Conservation (phyloP, 2,329 filamentous ascomycete species). For the Trichoderma lentiforme region DNA sequence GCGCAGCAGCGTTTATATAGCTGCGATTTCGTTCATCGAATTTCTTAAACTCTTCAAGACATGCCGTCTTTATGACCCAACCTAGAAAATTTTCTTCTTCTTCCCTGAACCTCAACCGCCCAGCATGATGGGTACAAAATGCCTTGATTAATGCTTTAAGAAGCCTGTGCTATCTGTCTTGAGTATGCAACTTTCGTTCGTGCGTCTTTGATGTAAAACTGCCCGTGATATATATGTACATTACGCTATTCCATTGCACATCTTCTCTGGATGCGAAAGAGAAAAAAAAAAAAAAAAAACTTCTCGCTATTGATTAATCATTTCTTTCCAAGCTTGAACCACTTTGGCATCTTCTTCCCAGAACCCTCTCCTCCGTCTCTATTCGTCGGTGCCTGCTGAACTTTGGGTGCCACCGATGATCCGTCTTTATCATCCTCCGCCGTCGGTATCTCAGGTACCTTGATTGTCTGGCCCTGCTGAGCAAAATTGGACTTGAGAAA, state of each 20-base stretch:
- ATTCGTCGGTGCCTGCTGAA: constrained; percentile 34
- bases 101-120: not conserved
- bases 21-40: constrained; percentile 30
- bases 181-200: not conserved
- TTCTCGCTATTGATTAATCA: constrained; percentile 30
- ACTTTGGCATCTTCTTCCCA: constrained; percentile 60
- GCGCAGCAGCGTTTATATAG: constrained; percentile 21
- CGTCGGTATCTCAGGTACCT: constrained; percentile 55
- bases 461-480: constrained; percentile 62
- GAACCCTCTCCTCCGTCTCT: constrained; percentile 39
- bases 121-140: not conserved
- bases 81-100: not conserved
- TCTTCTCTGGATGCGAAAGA: not conserved
- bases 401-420: constrained; percentile 22
- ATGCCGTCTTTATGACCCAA: not conserved
- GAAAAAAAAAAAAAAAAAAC: not conserved
- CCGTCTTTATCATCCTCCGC: constrained; percentile 37
- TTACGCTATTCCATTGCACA: not conserved
- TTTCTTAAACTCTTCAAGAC: constrained; percentile 32
- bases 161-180: not conserved
- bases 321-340: constrained; percentile 73
- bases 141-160: not conserved
- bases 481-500: constrained; percentile 59
- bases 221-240: not conserved
- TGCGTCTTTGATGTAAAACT: not conserved